These are phyloP conservation scores for Diaporthe citri DNA, from an alignment of 2,329 filamentous ascomycete species.

Conservation along the genomic window DNA sequence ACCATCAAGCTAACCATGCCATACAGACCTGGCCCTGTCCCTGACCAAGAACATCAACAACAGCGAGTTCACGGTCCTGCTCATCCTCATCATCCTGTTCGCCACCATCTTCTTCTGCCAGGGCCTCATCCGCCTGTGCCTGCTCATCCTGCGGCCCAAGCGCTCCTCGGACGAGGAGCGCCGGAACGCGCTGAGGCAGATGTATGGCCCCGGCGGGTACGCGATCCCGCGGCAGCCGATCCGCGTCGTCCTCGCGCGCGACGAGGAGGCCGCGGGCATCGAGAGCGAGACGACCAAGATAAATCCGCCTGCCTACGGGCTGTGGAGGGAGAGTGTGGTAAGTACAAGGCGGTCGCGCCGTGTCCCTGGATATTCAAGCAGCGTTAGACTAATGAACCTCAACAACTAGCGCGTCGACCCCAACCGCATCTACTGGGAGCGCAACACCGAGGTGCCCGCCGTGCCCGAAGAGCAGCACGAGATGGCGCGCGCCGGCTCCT, in stretches of 20 bases:
- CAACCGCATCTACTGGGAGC: conserved; percentile 84
- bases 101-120: conserved; percentile 86
- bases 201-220: conserved; percentile 72
- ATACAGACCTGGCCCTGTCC: conserved; percentile 79
- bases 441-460: conserved; percentile 59
- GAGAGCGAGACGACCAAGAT: conserved; percentile 68
- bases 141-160: conserved; percentile 69
- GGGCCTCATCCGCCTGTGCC: conserved; percentile 78
- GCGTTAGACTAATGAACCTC: too few species aligned
- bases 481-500: conserved; percentile 2
- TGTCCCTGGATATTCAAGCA: too few species aligned
- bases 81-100: conserved; percentile 82
- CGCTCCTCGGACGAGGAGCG: conserved; percentile 47
- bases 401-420: conserved; percentile 77
- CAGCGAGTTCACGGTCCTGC: conserved; percentile 81
- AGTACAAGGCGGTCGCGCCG: too few species aligned
- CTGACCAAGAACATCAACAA: conserved; percentile 73
- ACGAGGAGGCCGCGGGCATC: conserved; percentile 76
- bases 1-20: conserved; percentile 23
- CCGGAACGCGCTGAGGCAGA: conserved; percentile 51
- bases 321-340: conserved; percentile 87
- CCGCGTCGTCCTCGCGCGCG: conserved; percentile 78
- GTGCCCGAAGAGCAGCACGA: conserved; percentile 39
- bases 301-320: conserved; percentile 85
- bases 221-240: conserved; percentile 80